phyloP scores from a whole-genome alignment of 2,329 filamentous ascomycete species.

The Penicillium palitans region DNA sequence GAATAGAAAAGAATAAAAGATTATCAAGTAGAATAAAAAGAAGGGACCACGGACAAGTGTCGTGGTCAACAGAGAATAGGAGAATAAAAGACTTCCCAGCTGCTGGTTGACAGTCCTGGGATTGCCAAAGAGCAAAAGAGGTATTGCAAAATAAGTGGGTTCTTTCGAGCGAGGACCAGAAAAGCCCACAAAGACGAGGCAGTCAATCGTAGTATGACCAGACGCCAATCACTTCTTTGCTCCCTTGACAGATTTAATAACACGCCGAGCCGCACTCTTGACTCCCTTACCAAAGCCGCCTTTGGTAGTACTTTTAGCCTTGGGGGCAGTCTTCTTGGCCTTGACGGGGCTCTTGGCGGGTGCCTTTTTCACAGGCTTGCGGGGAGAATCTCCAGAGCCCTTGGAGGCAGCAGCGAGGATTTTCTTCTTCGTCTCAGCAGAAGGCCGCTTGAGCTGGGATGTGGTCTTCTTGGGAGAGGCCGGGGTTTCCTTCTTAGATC shows the following conservation, averaged over 20 bases:
- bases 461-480: slow-evolving; percentile 21
- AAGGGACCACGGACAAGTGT: neutral
- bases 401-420: slow-evolving; percentile 29
- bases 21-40: neutral
- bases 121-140: neutral
- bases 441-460: slow-evolving; percentile 31
- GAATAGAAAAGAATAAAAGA: neutral
- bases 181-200: neutral
- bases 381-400: slow-evolving; percentile 17
- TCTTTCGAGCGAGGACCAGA: neutral
- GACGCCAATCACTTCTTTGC: slow-evolving; percentile 7
- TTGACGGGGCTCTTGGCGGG: slow-evolving; percentile 19
- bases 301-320: slow-evolving; percentile 9
- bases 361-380: slow-evolving; percentile 14
- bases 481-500: slow-evolving; percentile 15
- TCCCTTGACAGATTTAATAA: slow-evolving; percentile 22
- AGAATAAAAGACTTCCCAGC: neutral
- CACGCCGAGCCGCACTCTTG: slow-evolving; percentile 16
- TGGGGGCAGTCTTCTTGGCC: slow-evolving; percentile 12
- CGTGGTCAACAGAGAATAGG: neutral
- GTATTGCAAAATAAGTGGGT: neutral
- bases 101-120: neutral
- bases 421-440: slow-evolving; percentile 32
- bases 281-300: slow-evolving; percentile 17
- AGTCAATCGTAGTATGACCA: neutral